phyloP scores from a whole-genome alignment of 73 alveolate genomes.

The Tetrahymena borealis region DNA sequence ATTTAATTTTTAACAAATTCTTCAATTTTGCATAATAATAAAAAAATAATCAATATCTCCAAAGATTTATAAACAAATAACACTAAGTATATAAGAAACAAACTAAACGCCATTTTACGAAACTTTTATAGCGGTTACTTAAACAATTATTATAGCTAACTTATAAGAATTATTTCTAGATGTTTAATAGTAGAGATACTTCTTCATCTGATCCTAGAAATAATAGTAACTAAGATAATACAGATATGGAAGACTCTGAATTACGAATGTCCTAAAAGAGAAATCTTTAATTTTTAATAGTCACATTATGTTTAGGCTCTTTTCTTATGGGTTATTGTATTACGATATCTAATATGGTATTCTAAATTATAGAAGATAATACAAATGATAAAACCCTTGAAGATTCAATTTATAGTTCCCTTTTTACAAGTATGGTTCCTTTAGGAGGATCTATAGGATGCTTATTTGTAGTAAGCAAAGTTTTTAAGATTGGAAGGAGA shows the following conservation, averaged over 20 bases:
- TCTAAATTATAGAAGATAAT: background rate
- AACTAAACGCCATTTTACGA: too few relatives aligned
- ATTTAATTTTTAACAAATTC: too few relatives aligned
- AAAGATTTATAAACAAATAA: too few relatives aligned
- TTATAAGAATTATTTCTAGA: too few relatives aligned
- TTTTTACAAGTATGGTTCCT: background rate
- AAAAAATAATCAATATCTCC: too few relatives aligned
- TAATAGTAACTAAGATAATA: background rate
- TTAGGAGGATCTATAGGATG: background rate
- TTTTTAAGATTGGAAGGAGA: background rate
- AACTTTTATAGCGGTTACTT: too few relatives aligned
- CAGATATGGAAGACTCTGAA: background rate
- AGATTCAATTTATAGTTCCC: background rate
- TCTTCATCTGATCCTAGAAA: background rate
- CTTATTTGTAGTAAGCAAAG: background rate
- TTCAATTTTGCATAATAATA: too few relatives aligned
- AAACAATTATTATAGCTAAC: background rate
- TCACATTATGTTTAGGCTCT: background rate
- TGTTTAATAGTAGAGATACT: background rate
- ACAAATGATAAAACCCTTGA: too few relatives aligned
- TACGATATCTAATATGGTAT: background rate
- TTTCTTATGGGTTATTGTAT: background rate
- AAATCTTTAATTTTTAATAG: background rate
- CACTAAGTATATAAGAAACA: too few relatives aligned
- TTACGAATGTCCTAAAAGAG: background rate